phyloP scores from a whole-genome alignment of 2,329 filamentous ascomycete species.

The Colletotrichum siamense region DNA sequence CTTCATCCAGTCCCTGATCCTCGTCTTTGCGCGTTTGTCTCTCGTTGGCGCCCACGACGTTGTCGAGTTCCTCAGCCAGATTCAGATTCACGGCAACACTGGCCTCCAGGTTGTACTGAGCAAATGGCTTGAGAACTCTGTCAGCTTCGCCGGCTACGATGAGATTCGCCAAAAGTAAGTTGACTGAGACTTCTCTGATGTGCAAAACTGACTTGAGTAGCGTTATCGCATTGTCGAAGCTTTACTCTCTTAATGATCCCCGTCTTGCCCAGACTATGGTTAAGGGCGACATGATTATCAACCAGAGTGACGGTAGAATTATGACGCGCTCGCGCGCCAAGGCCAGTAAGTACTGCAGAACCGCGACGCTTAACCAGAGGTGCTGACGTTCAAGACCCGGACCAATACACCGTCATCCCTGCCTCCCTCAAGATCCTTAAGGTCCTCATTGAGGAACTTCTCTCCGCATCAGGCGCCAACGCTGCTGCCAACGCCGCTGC shows the following conservation, averaged over 20 bases:
- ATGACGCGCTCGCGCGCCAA: conserved; percentile 93
- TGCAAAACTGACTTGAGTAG: conserved; percentile 46
- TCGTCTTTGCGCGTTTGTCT: conserved; percentile 92
- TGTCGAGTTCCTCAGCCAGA: conserved; percentile 86
- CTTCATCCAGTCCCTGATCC: conserved; percentile 94
- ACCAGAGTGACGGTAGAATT: conserved; percentile 75
- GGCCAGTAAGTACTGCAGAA: conserved; percentile 61
- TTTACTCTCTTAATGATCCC: conserved; percentile 86
- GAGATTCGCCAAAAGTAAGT: conserved; percentile 94
- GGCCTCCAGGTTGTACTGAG: conserved; percentile 88
- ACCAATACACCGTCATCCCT: conserved; percentile 86
- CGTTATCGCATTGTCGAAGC: conserved; percentile 89
- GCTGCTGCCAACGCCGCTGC: conserved; percentile 66
- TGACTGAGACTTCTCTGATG: neutral
- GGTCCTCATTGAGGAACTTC: conserved; percentile 89
- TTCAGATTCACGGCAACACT: conserved; percentile 79
- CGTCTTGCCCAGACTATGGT: conserved; percentile 81
- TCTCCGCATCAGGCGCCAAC: conserved; percentile 75
- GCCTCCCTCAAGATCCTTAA: conserved; percentile 96
- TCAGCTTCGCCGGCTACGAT: conserved; percentile 97
- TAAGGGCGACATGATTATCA: conserved; percentile 87
- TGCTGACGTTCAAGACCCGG: conserved; percentile 66
- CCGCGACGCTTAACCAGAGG: conserved; percentile 27
- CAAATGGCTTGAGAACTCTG: conserved; percentile 97
- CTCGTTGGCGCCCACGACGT: conserved; percentile 87